Evolutionary conservation across 805 yeast species (phyloP).

Genomic region (Torulaspora indica): DNA sequence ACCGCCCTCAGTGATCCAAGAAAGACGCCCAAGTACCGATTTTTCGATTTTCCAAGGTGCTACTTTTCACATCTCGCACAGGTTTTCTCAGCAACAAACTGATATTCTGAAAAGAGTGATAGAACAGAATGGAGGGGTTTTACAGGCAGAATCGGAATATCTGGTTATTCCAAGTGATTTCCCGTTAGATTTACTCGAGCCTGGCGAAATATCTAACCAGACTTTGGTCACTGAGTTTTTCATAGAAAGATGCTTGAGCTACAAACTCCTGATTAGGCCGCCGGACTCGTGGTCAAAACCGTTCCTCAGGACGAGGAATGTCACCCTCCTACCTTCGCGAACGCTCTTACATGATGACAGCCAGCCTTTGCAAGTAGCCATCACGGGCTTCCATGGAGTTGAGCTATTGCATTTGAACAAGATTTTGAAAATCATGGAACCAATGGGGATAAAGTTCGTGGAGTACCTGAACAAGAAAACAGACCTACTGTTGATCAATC

Average conservation of each 20-base stretch:
- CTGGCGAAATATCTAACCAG: slow-evolving; percentile 5
- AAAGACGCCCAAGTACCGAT: not conserved
- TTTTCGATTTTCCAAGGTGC: slow-evolving; percentile 15
- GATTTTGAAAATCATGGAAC: slow-evolving; percentile 50
- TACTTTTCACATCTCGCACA: slow-evolving; percentile 16
- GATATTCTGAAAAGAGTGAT: slow-evolving; percentile 25
- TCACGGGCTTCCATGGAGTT: slow-evolving; percentile 74
- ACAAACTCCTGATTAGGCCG: slow-evolving; percentile 40
- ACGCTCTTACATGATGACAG: slow-evolving; percentile 21
- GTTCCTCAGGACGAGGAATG: slow-evolving; percentile 30
- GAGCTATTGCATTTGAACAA: slow-evolving; percentile 68
- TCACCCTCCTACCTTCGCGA: slow-evolving; percentile 29
- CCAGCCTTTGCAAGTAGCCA: slow-evolving; percentile 39
- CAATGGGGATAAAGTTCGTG: slow-evolving; percentile 25
- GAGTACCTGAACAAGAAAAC: slow-evolving; percentile 30
- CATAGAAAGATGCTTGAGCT: slow-evolving; percentile 66
- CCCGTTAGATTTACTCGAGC: slow-evolving; percentile 16
- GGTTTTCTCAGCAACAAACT: slow-evolving; percentile 20
- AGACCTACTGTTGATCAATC: slow-evolving; percentile 31
- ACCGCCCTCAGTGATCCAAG: not conserved
- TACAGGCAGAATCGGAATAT: slow-evolving; percentile 9
- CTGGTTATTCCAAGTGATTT: slow-evolving; percentile 26
- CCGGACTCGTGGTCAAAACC: slow-evolving; percentile 65
- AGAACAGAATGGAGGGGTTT: slow-evolving; percentile 25
- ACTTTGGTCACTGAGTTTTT: slow-evolving; percentile 71